Evolutionary conservation across 2,329 filamentous ascomycete genomes (phyloP), one percentile per base, ranked within the genome.

Genomic region (Talaromyces sp.): DNA sequence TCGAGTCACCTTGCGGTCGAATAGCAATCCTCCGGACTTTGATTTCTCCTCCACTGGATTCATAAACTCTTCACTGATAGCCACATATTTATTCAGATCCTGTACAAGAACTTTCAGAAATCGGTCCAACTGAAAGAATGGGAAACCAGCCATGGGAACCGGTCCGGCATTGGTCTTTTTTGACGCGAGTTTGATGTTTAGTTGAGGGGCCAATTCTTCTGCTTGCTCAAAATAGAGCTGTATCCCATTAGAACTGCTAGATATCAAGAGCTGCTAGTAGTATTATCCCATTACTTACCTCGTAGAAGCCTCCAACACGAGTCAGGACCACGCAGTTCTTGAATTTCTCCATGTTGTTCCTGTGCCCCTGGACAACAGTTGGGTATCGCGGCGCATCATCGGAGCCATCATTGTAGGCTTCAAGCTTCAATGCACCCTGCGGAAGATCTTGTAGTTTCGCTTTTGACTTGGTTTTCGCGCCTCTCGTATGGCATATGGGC

Each of bases 61-160:
- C 19, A 89, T 86, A 68, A 96, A 93, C 73, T 99, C 95, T 73
- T 99, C 93, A 53, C 91, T 92, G 64, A 99, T 89, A 54, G 95
- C 95, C 63, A 99, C 95, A 75, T 96, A 91, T 70, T 90, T 89
- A 72, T 89, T 90, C 52, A 95, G 78, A 71, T 98, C 95, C 72
- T 96, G 89, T 3, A 99, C 95, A 21, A 99, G 84, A 63, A 91
- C 86, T 75, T 97, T 98, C 67, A 99, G 84, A 73, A 92, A 97
- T 26, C 92, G 87, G 70, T 98, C 93, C 27, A 99, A 81, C 72
- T 98, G 93, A 70, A 90, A 93, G 73, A 91, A 92, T 19, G 93
- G 95, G 67, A 99, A 99, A 1, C 95, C 95, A 65, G 93, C 89
- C 93, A 99, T 98, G 6, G 93, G 80, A 19, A 99, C 90, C 24